Conservation (phyloP, 2,329 filamentous ascomycete genomes). For the Nakataea oryzae region DNA sequence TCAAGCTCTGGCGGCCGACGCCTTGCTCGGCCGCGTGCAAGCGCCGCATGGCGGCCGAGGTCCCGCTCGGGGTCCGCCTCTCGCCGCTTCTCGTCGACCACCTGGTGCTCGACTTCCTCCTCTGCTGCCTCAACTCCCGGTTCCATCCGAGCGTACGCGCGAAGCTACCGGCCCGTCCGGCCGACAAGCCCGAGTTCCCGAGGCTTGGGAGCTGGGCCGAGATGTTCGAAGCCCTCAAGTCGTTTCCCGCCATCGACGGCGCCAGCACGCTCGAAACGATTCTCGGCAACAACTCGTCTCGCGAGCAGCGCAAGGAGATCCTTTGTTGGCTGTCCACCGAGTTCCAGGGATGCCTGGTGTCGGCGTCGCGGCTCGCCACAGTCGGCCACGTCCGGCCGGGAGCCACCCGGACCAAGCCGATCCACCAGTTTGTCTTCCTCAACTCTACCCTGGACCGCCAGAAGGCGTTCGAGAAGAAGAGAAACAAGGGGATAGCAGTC, state of each 20-base stretch:
- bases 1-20: not conserved
- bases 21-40: not conserved
- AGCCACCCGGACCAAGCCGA: not conserved
- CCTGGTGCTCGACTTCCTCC: slow-evolving; percentile 1
- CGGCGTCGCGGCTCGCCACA: not conserved
- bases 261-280: not conserved
- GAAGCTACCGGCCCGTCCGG: not conserved
- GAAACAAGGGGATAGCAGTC: too few species aligned
- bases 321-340: not conserved
- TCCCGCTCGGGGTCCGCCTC: not conserved
- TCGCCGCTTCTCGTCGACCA: slow-evolving; percentile 3
- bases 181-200: not conserved
- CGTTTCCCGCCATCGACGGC: not conserved
- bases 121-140: not conserved
- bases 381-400: not conserved
- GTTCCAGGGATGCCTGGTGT: not conserved
- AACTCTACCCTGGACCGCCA: not conserved
- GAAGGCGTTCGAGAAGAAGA: not conserved
- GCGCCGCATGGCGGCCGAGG: not conserved
- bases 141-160: not conserved
- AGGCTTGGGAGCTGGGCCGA: not conserved
- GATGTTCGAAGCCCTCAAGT: not conserved
- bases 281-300: not conserved
- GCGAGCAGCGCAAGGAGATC: not conserved
- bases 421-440: not conserved